Percentiles rank a stretch among this genome's conserved stretches.
Evolutionary conservation across 805 yeast genomes (phyloP).

Genomic region (Sugiyamaella mastotermitis): DNA sequence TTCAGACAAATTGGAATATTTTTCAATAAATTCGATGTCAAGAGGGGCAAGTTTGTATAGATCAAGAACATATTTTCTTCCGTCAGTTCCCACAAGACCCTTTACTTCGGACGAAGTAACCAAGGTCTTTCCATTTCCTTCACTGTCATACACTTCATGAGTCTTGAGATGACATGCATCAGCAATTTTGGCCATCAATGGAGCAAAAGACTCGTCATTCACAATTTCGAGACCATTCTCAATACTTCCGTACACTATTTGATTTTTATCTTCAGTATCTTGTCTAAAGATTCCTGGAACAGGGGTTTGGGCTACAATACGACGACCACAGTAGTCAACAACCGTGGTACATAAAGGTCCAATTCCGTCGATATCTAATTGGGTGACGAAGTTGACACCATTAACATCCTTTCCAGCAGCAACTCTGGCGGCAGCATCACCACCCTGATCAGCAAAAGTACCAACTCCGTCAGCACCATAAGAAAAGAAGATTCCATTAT

Average conservation of each 20-base stretch:
- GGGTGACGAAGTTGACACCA: constrained; percentile 63
- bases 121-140: constrained; percentile 42
- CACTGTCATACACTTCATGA: constrained; percentile 50
- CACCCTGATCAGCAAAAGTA: constrained; percentile 60
- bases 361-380: constrained; percentile 56
- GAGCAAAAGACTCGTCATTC: constrained; percentile 45
- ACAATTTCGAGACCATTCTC: constrained; percentile 48
- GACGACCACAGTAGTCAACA: constrained; percentile 83
- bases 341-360: constrained; percentile 74
- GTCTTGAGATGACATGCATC: constrained; percentile 73
- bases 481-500: constrained; percentile 84
- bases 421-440: constrained; percentile 79
- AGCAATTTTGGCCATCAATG: constrained; percentile 54
- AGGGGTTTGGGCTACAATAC: constrained; percentile 89
- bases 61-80: constrained; percentile 78
- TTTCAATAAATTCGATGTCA: constrained; percentile 70
- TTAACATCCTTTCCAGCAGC: constrained; percentile 73
- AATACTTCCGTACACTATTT: constrained; percentile 69
- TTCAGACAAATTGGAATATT: constrained; percentile 39
- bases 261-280: constrained; percentile 37
- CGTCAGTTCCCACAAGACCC: constrained; percentile 81
- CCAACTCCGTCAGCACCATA: constrained; percentile 68
- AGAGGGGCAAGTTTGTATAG: constrained; percentile 78
- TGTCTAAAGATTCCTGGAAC: constrained; percentile 81
- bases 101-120: constrained; percentile 73